Evolutionary conservation across 1,139 yeast genomes (phyloP), one percentile per base, ranked within the genome.

Genomic region (Eremothecium sinecaudum): DNA sequence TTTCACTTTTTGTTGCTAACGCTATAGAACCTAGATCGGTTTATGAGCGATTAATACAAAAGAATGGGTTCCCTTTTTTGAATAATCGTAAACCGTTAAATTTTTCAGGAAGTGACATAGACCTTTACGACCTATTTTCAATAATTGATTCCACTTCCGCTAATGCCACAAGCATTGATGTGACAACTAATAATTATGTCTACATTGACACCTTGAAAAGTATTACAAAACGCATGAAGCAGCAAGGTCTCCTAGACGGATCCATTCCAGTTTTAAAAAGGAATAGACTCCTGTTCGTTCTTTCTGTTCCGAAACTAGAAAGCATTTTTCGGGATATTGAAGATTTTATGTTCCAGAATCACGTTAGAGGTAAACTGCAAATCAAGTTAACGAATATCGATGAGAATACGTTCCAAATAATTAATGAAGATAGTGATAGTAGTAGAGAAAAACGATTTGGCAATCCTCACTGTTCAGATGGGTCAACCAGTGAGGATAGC

Each of bases 1-100:
- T 70, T 11, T 69, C 79, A 2, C 72, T 73, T 47, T 71, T 78
- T 76, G 64, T 71, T 17, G 79, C 78, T 3, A 63, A 67, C 25
- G 58, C 70, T 4, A 55, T 73, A 25, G 79, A 74, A 45, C 71
- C 69, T 15, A 59, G 62, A 39, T 70, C 77, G 5, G 50, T 74
- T 7, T 74, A 74, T 43, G 79, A 72, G 45, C 57, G 68, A 6
- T 50, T 73, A 25, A 62, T 74, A 35, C 58, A 63, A 29, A 61
- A 62, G 36, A 73, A 72, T 47, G 71, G 71, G 40, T 73, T 69
- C 45, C 80, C 80, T 4, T 74, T 71, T 44, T 59, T 74, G 61
- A 64, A 64, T 33, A 65, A 63, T 38, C 49, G 61, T 10, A 47
- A 57, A 18, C 47, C 57, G 1, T 56, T 58, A 5, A 56, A 59